Evolutionary conservation across 257 asterid genomes (phyloP).

Genomic region (Solanum stenotomum): DNA sequence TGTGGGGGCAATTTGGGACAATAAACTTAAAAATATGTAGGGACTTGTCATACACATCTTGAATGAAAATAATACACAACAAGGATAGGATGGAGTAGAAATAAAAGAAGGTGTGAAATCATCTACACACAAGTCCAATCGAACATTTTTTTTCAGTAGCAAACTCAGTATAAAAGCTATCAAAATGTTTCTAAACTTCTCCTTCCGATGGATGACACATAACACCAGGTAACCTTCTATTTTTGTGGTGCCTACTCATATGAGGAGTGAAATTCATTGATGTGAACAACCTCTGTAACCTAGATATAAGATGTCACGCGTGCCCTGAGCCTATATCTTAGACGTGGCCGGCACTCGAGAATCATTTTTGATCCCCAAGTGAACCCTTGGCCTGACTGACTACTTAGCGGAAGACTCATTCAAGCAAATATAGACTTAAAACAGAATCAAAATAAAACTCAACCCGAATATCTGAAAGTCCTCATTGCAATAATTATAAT

Average conservation of each 20-base stretch:
- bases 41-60: neutral
- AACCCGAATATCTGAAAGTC: too few relatives aligned
- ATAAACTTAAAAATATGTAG: neutral
- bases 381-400: accelerated
- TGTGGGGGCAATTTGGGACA: neutral
- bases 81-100: neutral
- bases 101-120: neutral
- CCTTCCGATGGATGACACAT: neutral
- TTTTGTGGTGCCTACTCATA: neutral
- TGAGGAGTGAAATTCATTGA: neutral
- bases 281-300: neutral
- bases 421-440: too few relatives aligned
- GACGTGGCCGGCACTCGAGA: too few relatives aligned
- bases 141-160: neutral
- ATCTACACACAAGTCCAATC: neutral
- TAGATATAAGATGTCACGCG: too few relatives aligned
- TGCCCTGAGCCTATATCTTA: accelerated
- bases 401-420: too few relatives aligned
- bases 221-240: neutral
- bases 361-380: too few relatives aligned
- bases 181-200: neutral
- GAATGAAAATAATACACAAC: neutral
- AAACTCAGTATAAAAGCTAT: neutral
- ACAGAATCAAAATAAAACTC: too few relatives aligned
- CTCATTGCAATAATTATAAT: too few relatives aligned